These are phyloP conservation scores for Kwoniella heveanensis DNA, from an alignment of 768 basidiomycete species.

Conservation along the genomic window DNA sequence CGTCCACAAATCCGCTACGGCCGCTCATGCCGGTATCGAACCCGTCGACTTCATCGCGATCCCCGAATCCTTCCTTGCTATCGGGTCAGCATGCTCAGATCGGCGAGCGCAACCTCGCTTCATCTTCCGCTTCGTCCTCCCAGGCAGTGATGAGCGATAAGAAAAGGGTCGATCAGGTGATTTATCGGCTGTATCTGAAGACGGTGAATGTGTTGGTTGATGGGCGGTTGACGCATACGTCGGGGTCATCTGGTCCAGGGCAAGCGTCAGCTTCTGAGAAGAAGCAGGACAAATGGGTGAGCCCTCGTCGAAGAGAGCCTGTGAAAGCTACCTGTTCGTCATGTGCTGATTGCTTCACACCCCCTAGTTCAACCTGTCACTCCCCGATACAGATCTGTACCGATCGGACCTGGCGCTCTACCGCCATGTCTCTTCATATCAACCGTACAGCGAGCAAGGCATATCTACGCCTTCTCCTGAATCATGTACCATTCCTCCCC, in stretches of 20 bases:
- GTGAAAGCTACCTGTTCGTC: neutral
- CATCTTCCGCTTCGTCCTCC: slow-evolving; percentile 31
- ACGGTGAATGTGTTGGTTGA: slow-evolving; percentile 51
- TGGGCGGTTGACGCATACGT: slow-evolving; percentile 49
- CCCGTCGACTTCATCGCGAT: neutral
- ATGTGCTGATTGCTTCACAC: neutral
- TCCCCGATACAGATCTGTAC: slow-evolving; percentile 50
- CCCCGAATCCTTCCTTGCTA: neutral
- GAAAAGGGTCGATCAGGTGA: slow-evolving; percentile 45
- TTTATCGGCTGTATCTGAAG: slow-evolving; percentile 53
- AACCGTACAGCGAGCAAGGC: slow-evolving; percentile 17
- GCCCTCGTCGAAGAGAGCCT: no score
- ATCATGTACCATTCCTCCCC: slow-evolving; percentile 41
- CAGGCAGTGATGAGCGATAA: slow-evolving; percentile 13
- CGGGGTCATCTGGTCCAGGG: slow-evolving; percentile 10
- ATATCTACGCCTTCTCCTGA: slow-evolving; percentile 8
- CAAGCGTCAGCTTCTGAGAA: slow-evolving; percentile 13
- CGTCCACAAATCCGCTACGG: neutral
- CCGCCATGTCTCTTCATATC: slow-evolving; percentile 39
- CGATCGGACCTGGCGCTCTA: slow-evolving; percentile 48
- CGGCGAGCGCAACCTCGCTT: slow-evolving; percentile 22
- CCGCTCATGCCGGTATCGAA: neutral
- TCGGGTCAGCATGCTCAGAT: slow-evolving; percentile 2
- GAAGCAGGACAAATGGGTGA: slow-evolving; percentile 55
- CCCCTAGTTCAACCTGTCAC: slow-evolving; percentile 48